Percentiles rank a stretch among this genome's conserved stretches.
These are phyloP conservation scores for Carex parvula DNA, from an alignment of 176 grass and related monocot species.

Conservation along the genomic window DNA sequence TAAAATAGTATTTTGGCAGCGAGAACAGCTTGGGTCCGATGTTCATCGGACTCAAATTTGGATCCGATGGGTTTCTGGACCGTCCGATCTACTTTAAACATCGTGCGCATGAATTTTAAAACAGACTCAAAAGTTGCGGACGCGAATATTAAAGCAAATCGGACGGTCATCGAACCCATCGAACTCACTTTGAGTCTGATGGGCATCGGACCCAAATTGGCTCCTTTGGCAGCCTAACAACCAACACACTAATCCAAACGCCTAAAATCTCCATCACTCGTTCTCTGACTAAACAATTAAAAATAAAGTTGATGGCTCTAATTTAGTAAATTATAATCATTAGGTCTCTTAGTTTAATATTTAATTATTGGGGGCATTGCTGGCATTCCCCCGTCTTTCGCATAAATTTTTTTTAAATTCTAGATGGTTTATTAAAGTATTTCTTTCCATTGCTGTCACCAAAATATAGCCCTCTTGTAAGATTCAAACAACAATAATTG, in stretches of 20 bases:
- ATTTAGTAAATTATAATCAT: not conserved
- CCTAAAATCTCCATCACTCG: slow-evolving; percentile 17
- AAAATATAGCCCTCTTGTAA: not conserved
- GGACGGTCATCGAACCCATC: too few species aligned
- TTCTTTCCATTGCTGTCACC: not conserved
- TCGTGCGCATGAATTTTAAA: too few species aligned
- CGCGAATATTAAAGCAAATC: too few species aligned
- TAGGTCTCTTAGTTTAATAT: slow-evolving; percentile 8
- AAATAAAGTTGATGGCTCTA: not conserved
- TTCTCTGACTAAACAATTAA: not conserved
- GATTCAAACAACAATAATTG: not conserved
- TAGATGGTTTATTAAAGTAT: not conserved
- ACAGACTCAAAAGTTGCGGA: too few species aligned
- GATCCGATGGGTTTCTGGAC: too few species aligned
- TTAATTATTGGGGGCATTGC: not conserved
- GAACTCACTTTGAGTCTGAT: too few species aligned
- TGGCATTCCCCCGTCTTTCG: not conserved
- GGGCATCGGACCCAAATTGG: too few species aligned
- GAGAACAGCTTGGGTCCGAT: too few species aligned
- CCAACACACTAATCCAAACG: slow-evolving; percentile 20
- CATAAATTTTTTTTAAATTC: not conserved
- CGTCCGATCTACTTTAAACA: too few species aligned
- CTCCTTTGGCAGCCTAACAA: slow-evolving; percentile 3
- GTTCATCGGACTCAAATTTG: too few species aligned
- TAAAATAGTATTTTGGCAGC: not conserved